Conservation (phyloP, 192 early-diverging fungal genomes). For the Linnemannia zychae region DNA sequence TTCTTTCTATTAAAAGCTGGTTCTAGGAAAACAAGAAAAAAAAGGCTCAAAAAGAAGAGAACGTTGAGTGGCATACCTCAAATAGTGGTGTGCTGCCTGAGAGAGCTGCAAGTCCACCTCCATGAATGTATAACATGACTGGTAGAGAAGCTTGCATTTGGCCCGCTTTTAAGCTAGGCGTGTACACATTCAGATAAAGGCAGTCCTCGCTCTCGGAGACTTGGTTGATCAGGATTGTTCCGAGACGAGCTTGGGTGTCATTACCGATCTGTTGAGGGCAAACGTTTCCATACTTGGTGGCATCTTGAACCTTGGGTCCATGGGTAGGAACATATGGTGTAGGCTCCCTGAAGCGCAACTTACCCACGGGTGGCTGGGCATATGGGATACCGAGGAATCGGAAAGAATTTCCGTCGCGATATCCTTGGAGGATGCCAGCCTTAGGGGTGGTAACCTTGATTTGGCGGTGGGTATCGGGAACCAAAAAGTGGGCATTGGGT, state of each 20-base stretch:
- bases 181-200: conserved; percentile 33
- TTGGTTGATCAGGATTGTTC: not conserved
- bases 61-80: not conserved
- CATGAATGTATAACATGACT: conserved; percentile 24
- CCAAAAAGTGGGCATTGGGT: not conserved
- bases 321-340: not conserved
- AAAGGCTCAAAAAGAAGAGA: not conserved
- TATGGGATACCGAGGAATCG: conserved; percentile 33
- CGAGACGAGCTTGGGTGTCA: not conserved
- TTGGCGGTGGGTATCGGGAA: not conserved
- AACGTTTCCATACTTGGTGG: conserved; percentile 6
- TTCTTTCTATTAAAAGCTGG: not conserved
- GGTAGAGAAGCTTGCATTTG: not conserved
- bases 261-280: not conserved
- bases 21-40: not conserved
- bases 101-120: not conserved
- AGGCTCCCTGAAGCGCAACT: conserved; percentile 16
- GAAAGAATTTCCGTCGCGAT: conserved; percentile 27
- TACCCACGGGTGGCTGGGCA: conserved; percentile 22
- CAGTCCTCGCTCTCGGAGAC: conserved; percentile 23
- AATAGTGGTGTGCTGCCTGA: not conserved
- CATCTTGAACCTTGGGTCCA: not conserved
- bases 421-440: conserved; percentile 16
- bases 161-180: not conserved
- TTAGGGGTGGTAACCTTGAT: not conserved